Conservation (phyloP, 169 alveolate species). For the Cyclospora cayetanensis region DNA sequence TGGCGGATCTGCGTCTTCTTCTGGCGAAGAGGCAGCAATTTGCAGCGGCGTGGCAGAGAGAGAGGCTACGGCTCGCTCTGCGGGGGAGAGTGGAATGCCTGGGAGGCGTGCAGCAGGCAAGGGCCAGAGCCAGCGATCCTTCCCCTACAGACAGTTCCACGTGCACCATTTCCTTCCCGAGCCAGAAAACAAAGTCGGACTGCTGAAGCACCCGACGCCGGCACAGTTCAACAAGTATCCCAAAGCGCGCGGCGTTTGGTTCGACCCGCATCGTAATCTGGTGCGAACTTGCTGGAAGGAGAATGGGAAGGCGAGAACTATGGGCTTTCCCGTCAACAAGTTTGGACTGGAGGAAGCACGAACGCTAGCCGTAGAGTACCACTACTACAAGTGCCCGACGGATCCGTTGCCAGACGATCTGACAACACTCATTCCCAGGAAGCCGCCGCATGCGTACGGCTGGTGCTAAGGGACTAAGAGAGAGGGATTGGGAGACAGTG, state of each 20-base stretch:
- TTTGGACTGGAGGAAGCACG: slow-evolving; percentile 70
- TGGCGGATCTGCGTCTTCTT: background rate
- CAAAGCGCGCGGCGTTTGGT: slow-evolving; percentile 69
- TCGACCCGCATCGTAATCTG: slow-evolving; percentile 64
- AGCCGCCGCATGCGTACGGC: slow-evolving; percentile 54
- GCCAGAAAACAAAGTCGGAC: slow-evolving; percentile 61
- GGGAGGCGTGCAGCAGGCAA: background rate
- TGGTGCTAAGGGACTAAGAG: slow-evolving; percentile 36
- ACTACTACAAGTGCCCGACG: slow-evolving; percentile 57
- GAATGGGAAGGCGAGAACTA: slow-evolving; percentile 61
- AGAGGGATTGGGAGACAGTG: background rate
- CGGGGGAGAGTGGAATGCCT: background rate
- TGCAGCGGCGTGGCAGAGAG: background rate
- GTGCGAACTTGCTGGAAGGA: slow-evolving; percentile 72
- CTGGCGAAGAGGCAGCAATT: background rate
- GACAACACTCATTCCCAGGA: slow-evolving; percentile 1
- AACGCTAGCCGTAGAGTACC: slow-evolving; percentile 60
- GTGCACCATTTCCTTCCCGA: slow-evolving; percentile 63
- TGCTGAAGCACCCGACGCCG: slow-evolving; percentile 52
- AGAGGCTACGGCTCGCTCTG: background rate
- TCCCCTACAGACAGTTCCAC: slow-evolving; percentile 56
- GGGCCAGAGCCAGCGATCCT: slow-evolving; percentile 10
- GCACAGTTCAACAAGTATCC: slow-evolving; percentile 64
- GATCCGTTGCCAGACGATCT: slow-evolving; percentile 70
- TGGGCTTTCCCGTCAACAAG: slow-evolving; percentile 69